phyloP scores from a whole-genome alignment of 140 eudicot genomes.

The Senecio squalidus region DNA sequence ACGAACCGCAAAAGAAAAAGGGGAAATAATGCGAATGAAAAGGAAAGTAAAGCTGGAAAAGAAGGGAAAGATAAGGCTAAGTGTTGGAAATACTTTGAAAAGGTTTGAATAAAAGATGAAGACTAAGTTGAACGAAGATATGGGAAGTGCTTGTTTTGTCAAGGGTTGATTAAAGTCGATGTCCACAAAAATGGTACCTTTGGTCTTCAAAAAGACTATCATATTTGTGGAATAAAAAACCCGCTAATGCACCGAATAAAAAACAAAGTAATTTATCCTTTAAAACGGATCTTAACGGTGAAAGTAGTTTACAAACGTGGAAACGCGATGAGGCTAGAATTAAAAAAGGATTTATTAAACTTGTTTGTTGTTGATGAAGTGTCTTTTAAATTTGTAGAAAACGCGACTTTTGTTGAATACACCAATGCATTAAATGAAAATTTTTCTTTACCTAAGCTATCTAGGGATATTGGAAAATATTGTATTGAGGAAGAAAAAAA shows the following conservation, averaged over 20 bases:
- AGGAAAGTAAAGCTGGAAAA: neutral
- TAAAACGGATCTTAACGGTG: neutral
- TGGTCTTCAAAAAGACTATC: neutral
- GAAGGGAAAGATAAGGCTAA: neutral
- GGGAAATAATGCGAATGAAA: neutral
- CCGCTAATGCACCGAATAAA: neutral
- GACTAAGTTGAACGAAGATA: neutral
- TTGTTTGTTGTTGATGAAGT: neutral
- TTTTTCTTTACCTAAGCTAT: neutral
- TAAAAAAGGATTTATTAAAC: neutral
- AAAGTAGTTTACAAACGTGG: neutral
- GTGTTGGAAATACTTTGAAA: neutral
- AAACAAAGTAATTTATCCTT: neutral
- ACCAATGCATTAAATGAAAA: neutral
- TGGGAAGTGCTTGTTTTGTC: neutral
- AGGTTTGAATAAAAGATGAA: neutral
- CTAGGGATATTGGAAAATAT: neutral
- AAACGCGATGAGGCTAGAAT: neutral
- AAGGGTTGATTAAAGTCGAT: neutral
- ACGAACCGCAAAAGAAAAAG: neutral
- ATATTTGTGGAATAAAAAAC: neutral
- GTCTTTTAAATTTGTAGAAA: conserved; percentile 7
- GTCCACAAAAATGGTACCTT: neutral
- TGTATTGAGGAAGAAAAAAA: neutral
- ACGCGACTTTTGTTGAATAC: conserved; percentile 3